Evolutionary conservation across 2,329 filamentous ascomycete species (phyloP), one percentile per base, ranked within the genome.

Genomic region (Claviceps sp.): DNA sequence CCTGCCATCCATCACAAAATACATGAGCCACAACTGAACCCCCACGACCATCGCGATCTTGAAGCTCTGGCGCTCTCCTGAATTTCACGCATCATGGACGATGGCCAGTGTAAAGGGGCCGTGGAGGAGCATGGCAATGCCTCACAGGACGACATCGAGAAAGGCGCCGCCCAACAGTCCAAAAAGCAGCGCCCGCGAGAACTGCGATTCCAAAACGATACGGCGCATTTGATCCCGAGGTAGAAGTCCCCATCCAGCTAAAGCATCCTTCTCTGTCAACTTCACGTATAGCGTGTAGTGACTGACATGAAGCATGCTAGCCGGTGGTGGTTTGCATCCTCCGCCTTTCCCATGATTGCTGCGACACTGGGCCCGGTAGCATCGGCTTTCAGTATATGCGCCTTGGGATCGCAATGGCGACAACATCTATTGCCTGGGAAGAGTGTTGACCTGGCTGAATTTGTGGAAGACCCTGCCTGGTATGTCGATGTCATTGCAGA

Each of bases 351-450:
- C 36, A 80, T 96, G 62, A 76, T 93, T 11, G 88, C 89, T 2
- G 89, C 88, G 37, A 88, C 89, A 0, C 77, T 93, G 2, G 88
- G 88, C 1, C 90, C 90, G 0, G 78, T 95, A 9, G 90, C 90
- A 2, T 95, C 90, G 53, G 82, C 93, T 34, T 85, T 93, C 67
- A 91, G 85, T 52, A 88, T 95, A 53, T 88, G 86, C 55, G 87
- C 89, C 7, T 74, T 95, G n/a, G 86, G 88, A 1, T 82, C 81
- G 29, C 80, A 80, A 22, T 95, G 89, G 90, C 76, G 86, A 54
- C 78, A 83, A 62, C 71, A 72, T 47, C 67, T 78, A 5, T 63
- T 66, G 1, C 71, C 74, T 0, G 70, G 71, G 0, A 69, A 74
- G 5, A 63, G 74, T 1, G 61, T 76, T 5, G 68, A 75, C 9